phyloP scores from a whole-genome alignment of 768 basidiomycete species.

The Hirschioporus abietinus region DNA sequence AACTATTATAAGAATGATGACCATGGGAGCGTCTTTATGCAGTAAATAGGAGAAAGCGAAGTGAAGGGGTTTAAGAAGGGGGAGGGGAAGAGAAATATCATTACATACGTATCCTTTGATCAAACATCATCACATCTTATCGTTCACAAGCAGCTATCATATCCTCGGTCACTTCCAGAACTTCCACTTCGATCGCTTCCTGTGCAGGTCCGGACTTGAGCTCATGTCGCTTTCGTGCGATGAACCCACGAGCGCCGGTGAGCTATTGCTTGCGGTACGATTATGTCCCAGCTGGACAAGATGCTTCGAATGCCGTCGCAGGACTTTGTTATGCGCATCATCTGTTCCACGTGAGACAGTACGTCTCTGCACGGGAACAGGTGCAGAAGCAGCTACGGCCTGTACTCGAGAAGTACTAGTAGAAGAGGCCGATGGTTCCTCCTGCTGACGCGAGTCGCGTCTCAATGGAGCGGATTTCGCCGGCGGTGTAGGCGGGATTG shows the following conservation, averaged over 20 bases:
- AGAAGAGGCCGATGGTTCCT: no score
- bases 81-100: background rate
- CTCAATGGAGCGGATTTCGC: background rate
- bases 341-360: constrained; percentile 22
- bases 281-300: background rate
- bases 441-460: no score
- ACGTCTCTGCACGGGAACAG: constrained; percentile 93
- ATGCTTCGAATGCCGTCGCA: background rate
- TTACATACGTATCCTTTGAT: background rate
- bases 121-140: background rate
- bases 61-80: no score
- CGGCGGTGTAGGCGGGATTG: background rate
- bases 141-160: background rate
- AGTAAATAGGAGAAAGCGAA: background rate
- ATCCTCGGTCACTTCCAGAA: background rate
- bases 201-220: background rate
- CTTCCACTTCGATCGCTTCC: background rate
- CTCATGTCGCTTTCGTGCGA: background rate
- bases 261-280: background rate
- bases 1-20: background rate
- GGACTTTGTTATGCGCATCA: background rate
- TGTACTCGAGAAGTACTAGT: background rate
- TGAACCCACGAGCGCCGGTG: background rate
- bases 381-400: constrained; percentile 73
- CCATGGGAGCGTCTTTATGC: background rate